Evolutionary conservation across 345 rosid species (phyloP).

Genomic region (Sisymbrium altissimum): DNA sequence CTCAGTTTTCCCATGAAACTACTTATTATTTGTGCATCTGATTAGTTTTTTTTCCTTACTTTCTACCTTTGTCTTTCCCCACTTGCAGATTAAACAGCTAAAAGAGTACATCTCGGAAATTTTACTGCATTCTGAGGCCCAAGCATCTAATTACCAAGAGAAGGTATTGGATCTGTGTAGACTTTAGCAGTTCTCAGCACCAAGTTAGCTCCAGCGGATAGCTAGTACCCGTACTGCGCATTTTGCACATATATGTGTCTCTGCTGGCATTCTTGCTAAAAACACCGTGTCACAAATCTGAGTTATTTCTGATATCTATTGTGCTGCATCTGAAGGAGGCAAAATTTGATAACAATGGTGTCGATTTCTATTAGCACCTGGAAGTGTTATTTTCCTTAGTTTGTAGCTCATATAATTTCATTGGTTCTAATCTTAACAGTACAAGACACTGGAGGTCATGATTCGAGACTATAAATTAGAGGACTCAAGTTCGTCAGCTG

Average conservation of each 20-base stretch:
- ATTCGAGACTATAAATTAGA: conserved; percentile 56
- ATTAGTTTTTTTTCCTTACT: not conserved
- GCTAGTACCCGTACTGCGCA: not conserved
- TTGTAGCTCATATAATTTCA: conserved; percentile 7
- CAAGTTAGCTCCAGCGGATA: not conserved
- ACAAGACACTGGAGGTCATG: conserved; percentile 76
- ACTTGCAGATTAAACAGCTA: conserved; percentile 60
- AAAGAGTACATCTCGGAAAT: conserved; percentile 78
- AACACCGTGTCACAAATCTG: not conserved
- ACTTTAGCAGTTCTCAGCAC: not conserved
- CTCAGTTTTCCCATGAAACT: not conserved
- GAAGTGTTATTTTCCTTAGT: not conserved
- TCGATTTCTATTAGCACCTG: not conserved
- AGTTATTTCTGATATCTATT: not conserved
- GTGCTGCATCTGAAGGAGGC: conserved; percentile 5
- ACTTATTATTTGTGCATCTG: not conserved
- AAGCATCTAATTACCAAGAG: conserved; percentile 74
- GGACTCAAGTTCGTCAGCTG: conserved; percentile 44
- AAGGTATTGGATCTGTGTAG: conserved; percentile 51
- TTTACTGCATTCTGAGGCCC: conserved; percentile 88
- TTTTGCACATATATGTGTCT: not conserved
- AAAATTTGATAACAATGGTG: not conserved
- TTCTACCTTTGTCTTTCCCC: conserved; percentile 21
- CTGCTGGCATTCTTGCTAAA: not conserved
- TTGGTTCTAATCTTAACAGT: conserved; percentile 48